phyloP scores from a whole-genome alignment of 1,139 yeast species.

The Hansenula sp. region DNA sequence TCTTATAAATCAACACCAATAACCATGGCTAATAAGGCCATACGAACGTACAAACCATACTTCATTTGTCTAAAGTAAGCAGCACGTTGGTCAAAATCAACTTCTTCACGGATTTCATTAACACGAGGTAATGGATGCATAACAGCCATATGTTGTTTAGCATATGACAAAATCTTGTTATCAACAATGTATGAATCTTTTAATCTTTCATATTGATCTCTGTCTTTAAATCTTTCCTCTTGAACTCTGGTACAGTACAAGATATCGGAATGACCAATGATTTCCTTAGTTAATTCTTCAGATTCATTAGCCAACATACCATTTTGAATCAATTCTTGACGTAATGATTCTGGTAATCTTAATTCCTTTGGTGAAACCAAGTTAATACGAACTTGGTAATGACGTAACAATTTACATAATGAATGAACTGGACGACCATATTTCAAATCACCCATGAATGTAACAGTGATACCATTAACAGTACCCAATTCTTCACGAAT shows the following conservation, averaged over 20 bases:
- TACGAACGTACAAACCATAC: conserved; percentile 95
- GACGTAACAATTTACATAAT: conserved; percentile 82
- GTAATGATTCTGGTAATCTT: conserved; percentile 71
- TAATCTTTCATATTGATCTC: conserved; percentile 76
- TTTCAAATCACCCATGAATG: conserved; percentile 98
- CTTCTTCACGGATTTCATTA: conserved; percentile 94
- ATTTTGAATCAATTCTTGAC: conserved; percentile 56
- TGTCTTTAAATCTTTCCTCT: conserved; percentile 86
- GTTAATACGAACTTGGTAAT: conserved; percentile 91
- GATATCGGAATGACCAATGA: conserved; percentile 88
- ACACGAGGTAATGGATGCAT: conserved; percentile 99
- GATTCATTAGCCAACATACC: conserved; percentile 74
- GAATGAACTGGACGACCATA: conserved; percentile 99
- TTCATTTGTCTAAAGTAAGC: conserved; percentile 99
- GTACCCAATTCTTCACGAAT: conserved; percentile 99
- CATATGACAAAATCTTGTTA: conserved; percentile 84
- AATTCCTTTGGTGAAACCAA: conserved; percentile 89
- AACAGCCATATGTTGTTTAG: conserved; percentile 97
- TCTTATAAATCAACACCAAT: conserved; percentile 68
- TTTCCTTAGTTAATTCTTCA: conserved; percentile 73
- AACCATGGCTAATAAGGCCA: conserved; percentile 98
- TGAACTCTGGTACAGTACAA: conserved; percentile 98
- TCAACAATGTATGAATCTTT: conserved; percentile 92
- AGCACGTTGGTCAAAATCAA: conserved; percentile 98
- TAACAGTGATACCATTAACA: conserved; percentile 94